A percentile compares a stretch with the other conserved stretches of the same genome.
Conservation (phyloP, 2,329 filamentous ascomycete genomes). For the Aciculosporium take region DNA sequence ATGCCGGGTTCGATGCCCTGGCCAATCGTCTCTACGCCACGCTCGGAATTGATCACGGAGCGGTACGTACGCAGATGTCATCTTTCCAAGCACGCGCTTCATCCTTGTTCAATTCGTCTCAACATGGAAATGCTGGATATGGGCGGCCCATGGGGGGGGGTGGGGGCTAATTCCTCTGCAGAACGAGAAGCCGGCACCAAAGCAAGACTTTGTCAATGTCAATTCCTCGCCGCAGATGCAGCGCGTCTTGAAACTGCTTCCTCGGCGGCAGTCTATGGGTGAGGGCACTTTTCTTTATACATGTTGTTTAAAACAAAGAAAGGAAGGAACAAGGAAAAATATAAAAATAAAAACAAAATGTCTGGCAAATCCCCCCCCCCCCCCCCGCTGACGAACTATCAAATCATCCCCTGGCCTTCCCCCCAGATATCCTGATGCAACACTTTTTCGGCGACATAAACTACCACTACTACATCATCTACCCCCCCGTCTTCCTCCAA, state of each 20-base stretch:
- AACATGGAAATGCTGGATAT: no score
- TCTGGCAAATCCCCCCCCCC: no score
- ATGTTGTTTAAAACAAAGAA: no score
- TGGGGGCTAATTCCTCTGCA: background rate
- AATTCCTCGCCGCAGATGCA: constrained; percentile 13
- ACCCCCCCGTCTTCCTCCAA: constrained; percentile 15
- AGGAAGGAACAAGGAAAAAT: no score
- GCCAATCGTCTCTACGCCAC: constrained; percentile 11
- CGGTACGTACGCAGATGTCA: background rate
- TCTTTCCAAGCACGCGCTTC: no score
- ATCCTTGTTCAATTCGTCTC: no score
- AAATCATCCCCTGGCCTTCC: no score
- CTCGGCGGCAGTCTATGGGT: constrained; percentile 15
- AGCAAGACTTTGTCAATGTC: constrained; percentile 9
- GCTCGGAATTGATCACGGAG: constrained; percentile 10
- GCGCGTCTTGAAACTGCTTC: constrained; percentile 13
- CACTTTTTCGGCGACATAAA: constrained; percentile 18
- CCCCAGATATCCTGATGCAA: constrained; percentile 15
- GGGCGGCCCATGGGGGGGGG: no score
- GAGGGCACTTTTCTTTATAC: constrained; percentile 2
- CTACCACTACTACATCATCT: constrained; percentile 20
- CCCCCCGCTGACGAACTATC: no score
- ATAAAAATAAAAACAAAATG: no score
- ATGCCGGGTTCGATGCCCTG: constrained; percentile 10
- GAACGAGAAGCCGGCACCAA: constrained; percentile 8